Evolutionary conservation across 331 rosid genomes (phyloP).

Genomic region (Spiraea crenata): DNA sequence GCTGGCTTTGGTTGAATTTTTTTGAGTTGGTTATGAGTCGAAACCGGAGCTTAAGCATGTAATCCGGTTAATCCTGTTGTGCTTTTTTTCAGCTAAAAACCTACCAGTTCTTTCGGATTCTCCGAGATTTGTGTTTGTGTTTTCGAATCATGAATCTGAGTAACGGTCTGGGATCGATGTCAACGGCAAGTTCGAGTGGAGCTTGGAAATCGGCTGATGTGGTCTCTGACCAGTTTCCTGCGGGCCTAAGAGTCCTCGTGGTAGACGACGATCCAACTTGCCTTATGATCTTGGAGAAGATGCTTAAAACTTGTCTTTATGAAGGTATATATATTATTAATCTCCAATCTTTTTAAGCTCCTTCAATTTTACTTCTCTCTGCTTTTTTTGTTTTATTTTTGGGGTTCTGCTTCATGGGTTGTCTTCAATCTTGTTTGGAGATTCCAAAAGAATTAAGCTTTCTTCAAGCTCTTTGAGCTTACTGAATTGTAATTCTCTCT

Average conservation of each 20-base stretch:
- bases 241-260: conserved; percentile 81
- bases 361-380: neutral
- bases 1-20: conserved; percentile 38
- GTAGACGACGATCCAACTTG: conserved; percentile 98
- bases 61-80: conserved; percentile 21
- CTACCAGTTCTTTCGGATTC: conserved; percentile 14
- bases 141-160: conserved; percentile 58
- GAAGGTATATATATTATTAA: conserved; percentile 52
- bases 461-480: neutral
- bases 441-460: too few species aligned
- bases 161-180: conserved; percentile 62
- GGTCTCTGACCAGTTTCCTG: conserved; percentile 86
- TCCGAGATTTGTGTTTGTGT: conserved; percentile 39
- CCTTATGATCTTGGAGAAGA: conserved; percentile 92
- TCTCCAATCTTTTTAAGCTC: neutral
- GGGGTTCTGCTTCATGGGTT: conserved; percentile 11
- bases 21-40: conserved; percentile 28
- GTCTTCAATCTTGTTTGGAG: neutral
- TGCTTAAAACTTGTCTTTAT: conserved; percentile 82
- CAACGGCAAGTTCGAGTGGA: conserved; percentile 46
- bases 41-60: conserved; percentile 31
- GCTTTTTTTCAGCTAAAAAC: neutral
- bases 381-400: neutral
- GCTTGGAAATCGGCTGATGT: conserved; percentile 53
- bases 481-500: neutral